Evolutionary conservation across 495 filamentous ascomycete genomes (phyloP).

Genomic region (Neurospora sp.): DNA sequence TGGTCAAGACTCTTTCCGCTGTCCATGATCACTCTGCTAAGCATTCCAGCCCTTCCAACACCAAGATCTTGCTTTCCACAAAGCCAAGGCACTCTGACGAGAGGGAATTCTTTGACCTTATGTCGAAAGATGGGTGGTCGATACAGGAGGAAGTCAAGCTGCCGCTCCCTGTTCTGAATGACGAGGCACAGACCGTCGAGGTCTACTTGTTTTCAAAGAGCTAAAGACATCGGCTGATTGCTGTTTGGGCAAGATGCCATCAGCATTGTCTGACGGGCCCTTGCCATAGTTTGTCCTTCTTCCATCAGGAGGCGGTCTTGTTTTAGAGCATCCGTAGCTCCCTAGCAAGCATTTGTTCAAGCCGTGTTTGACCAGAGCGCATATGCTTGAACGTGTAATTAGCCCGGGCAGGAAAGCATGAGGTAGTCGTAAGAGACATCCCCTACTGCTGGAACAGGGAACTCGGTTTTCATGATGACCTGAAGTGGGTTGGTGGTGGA

Average conservation of each 20-base stretch:
- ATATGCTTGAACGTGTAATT: not conserved
- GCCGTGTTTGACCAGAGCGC: not conserved
- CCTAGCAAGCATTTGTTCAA: not conserved
- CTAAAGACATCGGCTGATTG: not conserved
- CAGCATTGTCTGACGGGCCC: not conserved
- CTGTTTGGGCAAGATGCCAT: not conserved
- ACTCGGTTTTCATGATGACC: not conserved
- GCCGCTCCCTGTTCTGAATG: slow-evolving; percentile 48
- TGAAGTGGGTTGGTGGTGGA: not conserved
- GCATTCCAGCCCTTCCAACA: slow-evolving; percentile 1
- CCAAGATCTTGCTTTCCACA: slow-evolving; percentile 58
- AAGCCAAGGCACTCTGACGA: slow-evolving; percentile 85
- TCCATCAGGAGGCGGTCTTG: not conserved
- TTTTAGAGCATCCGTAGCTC: not conserved
- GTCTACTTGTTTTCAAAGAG: slow-evolving; percentile 40
- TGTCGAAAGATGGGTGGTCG: slow-evolving; percentile 47
- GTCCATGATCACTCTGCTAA: slow-evolving; percentile 27
- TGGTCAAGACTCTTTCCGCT: slow-evolving; percentile 58
- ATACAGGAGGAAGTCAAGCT: slow-evolving; percentile 38
- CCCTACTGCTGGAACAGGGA: not conserved
- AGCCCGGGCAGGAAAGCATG: not conserved
- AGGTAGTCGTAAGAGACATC: not conserved
- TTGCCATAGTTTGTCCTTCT: not conserved
- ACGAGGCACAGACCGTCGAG: slow-evolving; percentile 48
- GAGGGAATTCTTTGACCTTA: slow-evolving; percentile 65